Evolutionary conservation across 495 filamentous ascomycete species (phyloP).

Genomic region (Mytilinidion resinicola): DNA sequence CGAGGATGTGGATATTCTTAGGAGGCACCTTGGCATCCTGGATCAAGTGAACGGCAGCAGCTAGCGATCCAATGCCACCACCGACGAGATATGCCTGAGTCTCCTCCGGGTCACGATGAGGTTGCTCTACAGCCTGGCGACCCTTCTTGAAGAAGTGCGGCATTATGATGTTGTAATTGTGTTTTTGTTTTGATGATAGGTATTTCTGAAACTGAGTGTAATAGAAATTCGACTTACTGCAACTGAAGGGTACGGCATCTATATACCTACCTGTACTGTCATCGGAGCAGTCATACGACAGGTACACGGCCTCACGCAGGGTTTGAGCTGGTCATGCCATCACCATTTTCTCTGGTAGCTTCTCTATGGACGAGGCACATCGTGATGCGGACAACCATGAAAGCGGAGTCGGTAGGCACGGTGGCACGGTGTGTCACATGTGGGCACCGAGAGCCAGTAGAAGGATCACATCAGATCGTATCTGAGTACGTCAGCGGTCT

Average conservation of each 20-base stretch:
- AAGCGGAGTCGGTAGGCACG: no score
- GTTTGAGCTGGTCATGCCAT: background rate
- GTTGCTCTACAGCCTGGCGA: conserved; percentile 4
- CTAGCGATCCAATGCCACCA: conserved; percentile 40
- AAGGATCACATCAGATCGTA: no score
- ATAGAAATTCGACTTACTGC: background rate
- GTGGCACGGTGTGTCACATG: no score
- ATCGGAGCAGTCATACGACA: background rate
- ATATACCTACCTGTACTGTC: background rate
- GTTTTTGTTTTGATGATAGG: background rate
- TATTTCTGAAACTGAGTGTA: background rate
- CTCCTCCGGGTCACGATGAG: conserved; percentile 29
- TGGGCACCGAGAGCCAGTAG: no score
- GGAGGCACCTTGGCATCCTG: conserved; percentile 41
- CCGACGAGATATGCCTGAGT: conserved; percentile 40
- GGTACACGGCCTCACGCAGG: background rate
- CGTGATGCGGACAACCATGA: no score
- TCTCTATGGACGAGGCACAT: no score
- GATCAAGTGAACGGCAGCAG: conserved; percentile 41
- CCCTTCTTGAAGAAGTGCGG: conserved; percentile 8
- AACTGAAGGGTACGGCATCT: background rate
- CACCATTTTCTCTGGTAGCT: background rate
- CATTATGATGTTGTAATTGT: background rate
- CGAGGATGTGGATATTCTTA: conserved; percentile 41
- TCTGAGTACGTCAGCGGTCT: no score